phyloP scores from a whole-genome alignment of 768 basidiomycete genomes.

The Psilocybe sp. region DNA sequence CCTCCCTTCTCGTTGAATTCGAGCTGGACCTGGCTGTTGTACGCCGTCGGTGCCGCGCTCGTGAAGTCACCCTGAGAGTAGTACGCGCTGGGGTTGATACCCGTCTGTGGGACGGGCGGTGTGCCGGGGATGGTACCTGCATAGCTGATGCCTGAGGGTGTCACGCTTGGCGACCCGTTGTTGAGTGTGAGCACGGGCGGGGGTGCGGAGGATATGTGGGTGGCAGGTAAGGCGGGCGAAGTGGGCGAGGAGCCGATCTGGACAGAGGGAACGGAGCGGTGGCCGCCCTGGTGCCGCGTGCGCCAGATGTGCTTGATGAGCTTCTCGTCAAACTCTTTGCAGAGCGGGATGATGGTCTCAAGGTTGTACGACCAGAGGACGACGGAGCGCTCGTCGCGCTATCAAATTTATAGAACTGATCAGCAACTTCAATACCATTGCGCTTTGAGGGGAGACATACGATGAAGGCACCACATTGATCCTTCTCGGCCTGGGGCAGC shows the following conservation, averaged over 20 bases:
- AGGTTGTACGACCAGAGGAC: constrained; percentile 81
- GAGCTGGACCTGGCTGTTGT: not conserved
- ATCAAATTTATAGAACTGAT: not conserved
- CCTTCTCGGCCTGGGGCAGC: constrained; percentile 79
- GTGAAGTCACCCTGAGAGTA: too few relatives aligned
- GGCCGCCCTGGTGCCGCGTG: constrained; percentile 27
- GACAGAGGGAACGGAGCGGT: constrained; percentile 14
- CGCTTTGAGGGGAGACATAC: constrained; percentile 24
- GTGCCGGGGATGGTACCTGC: constrained; percentile 10
- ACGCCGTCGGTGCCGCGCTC: too few relatives aligned
- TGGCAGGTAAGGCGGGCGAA: not conserved
- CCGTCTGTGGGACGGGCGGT: constrained; percentile 19
- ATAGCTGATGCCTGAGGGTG: not conserved
- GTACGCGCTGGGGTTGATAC: constrained; percentile 1
- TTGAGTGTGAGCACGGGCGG: constrained; percentile 10
- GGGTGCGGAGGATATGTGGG: constrained; percentile 11
- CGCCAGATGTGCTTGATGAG: constrained; percentile 83
- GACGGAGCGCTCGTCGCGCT: constrained; percentile 74
- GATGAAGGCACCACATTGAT: constrained; percentile 85
- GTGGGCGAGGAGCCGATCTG: constrained; percentile 1
- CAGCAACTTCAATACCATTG: not conserved
- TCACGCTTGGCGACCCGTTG: constrained; percentile 11
- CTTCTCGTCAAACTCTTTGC: constrained; percentile 71
- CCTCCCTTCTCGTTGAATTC: constrained; percentile 32
- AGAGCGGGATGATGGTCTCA: constrained; percentile 63